Base-by-base conservation (phyloP, 2,329 filamentous ascomycete species). In the Curvularia sp. region DNA sequence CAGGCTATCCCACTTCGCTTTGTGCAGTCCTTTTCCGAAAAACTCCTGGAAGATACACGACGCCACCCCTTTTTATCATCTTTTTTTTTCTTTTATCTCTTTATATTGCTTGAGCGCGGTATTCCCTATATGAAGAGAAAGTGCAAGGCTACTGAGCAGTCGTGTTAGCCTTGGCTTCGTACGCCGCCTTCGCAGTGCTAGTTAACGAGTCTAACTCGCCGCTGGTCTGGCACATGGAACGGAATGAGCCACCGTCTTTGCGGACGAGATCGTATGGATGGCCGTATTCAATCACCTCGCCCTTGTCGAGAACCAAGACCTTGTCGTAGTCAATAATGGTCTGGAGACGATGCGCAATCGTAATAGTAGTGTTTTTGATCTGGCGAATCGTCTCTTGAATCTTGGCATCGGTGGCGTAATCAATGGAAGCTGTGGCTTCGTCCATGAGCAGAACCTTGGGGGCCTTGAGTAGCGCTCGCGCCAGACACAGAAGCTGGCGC, bases 311-410 rank as follows among this genome's bases (percentile, higher is more conserved):
- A 12, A 99, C 93, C 15, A 99, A 82, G 13, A 99, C 94, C 81
- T 96, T 97, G 80, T 99, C 95, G 73, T 98, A 99, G 75, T 99
- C 95, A 27, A 95, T 93, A 77, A 99, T 98, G 0, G 95, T 99
- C 74, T 97, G 93, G 64, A 99, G 82, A 18, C 95, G 87, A 78
- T 99, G 95, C 0, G 95, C 95, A 71, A 99, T 98, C 0, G 95
- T 98, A 74, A 98, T 91, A 59, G 96, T 97, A 0, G 95, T 99
- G 76, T 93, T 84, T 65, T 88, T 90, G 68, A 98, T 85, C 76
- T 97, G 91, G n/a, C 93, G 89, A 60, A 99, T 93, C 0, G 95
- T 98, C 70, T 92, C 92, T 78, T 99, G 95, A 67, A 99, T 98
- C 80, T 97, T 97, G 49, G 89, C 84, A 72, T 99, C 95, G 1